Conservation (phyloP, 805 yeast genomes). For the Candida piceae region DNA sequence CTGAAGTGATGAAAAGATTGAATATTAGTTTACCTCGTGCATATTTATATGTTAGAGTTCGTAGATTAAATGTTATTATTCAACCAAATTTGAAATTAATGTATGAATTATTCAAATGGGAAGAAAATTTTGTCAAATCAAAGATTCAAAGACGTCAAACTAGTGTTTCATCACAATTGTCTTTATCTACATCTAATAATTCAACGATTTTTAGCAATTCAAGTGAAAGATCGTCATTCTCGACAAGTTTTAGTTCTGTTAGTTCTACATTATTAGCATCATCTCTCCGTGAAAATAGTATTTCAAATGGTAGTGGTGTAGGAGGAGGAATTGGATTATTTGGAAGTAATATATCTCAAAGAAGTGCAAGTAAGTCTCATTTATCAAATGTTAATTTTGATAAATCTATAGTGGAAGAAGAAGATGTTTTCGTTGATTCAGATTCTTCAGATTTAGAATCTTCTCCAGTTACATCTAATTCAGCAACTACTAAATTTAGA, state of each 20-base stretch:
- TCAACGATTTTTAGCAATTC: constrained; percentile 14
- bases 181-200: constrained; percentile 10
- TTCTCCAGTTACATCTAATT: constrained; percentile 1
- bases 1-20: constrained; percentile 83
- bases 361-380: constrained; percentile 6
- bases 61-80: constrained; percentile 85
- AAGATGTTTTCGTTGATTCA: constrained; percentile 15
- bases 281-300: constrained; percentile 11
- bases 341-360: background rate
- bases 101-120: constrained; percentile 82
- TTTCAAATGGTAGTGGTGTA: constrained; percentile 1
- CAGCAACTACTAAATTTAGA: constrained; percentile 6
- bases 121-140: constrained; percentile 32
- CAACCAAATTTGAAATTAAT: constrained; percentile 90
- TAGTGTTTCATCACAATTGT: constrained; percentile 18
- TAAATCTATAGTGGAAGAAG: constrained; percentile 15
- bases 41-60: constrained; percentile 80
- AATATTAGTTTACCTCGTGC: constrained; percentile 68
- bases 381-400: constrained; percentile 11
- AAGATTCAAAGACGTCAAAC: constrained; percentile 8
- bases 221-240: constrained; percentile 22
- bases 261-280: constrained; percentile 13
- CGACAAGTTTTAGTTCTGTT: constrained; percentile 22
- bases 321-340: background rate
- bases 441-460: constrained; percentile 14